phyloP scores from a whole-genome alignment of 345 rosid genomes.

The Draba incana region DNA sequence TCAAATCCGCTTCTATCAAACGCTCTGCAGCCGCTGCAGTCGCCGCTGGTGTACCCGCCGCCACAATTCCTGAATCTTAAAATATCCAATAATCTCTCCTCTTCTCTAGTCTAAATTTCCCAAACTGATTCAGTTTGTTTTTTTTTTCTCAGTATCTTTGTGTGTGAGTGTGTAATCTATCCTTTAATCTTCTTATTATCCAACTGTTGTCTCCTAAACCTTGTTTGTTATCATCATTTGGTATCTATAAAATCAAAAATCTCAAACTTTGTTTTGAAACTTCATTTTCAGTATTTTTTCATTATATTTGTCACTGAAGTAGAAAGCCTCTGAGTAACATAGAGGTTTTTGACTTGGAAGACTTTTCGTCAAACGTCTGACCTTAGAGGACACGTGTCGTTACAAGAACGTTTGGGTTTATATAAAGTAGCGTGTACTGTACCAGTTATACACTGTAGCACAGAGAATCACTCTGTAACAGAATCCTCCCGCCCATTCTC shows the following conservation, averaged over 20 bases:
- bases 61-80: conserved; percentile 48
- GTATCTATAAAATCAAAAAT: conserved; percentile 14
- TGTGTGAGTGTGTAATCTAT: conserved; percentile 41
- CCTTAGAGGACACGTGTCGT: conserved; percentile 5
- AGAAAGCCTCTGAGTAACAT: not conserved
- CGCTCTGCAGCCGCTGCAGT: conserved; percentile 71
- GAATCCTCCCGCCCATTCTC: conserved; percentile 45
- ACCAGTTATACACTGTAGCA: conserved; percentile 13
- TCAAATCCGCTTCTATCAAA: conserved; percentile 84
- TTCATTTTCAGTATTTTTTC: not conserved
- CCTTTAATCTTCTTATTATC: conserved; percentile 28
- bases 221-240: conserved; percentile 23
- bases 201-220: conserved; percentile 21
- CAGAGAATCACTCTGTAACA: conserved; percentile 34
- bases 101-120: conserved; percentile 29
- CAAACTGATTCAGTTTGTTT: conserved; percentile 37
- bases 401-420: not conserved
- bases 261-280: not conserved
- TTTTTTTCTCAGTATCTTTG: conserved; percentile 2
- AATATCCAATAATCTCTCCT: conserved; percentile 23
- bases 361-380: conserved; percentile 10
- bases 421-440: conserved; percentile 8
- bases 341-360: not conserved
- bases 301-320: not conserved
- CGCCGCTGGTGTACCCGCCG: conserved; percentile 55